Evolutionary conservation across 331 rosid genomes (phyloP).

Genomic region (Acacia concinna): DNA sequence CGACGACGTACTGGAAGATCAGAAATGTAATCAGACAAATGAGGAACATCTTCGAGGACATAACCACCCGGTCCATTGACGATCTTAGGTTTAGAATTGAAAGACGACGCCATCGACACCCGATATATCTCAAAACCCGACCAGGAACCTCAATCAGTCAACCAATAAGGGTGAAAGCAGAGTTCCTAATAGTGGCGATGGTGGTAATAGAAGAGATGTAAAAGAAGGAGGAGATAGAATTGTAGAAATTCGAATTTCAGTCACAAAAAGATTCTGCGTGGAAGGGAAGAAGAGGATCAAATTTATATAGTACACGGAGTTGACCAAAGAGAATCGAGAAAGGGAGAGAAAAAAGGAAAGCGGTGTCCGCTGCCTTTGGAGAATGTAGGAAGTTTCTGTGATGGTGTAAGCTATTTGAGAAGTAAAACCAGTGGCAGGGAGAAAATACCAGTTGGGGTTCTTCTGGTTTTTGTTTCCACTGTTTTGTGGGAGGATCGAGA

Average conservation of each 20-base stretch:
- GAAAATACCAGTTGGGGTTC: not conserved
- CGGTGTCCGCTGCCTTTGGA: not conserved
- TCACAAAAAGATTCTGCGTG: conserved; percentile 4
- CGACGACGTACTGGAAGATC: conserved; percentile 71
- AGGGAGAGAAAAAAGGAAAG: not conserved
- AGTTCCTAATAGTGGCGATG: not conserved
- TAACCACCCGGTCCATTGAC: conserved; percentile 66
- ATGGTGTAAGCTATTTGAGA: not conserved
- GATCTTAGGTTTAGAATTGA: conserved; percentile 49
- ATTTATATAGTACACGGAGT: conserved; percentile 33
- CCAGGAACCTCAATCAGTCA: not conserved
- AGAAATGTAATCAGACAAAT: conserved; percentile 73
- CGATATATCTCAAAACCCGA: conserved; percentile 12
- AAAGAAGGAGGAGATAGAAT: not conserved
- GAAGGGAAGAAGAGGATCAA: not conserved
- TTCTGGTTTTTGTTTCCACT: conserved; percentile 6
- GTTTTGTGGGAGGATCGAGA: not conserved
- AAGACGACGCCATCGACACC: conserved; percentile 49
- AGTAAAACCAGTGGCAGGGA: conserved; percentile 2
- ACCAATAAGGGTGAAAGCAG: not conserved
- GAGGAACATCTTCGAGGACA: conserved; percentile 92
- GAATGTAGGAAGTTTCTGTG: not conserved
- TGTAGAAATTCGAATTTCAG: not conserved
- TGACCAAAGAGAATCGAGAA: conserved; percentile 5
- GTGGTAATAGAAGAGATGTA: not conserved